Evolutionary conservation across 2,329 filamentous ascomycete genomes (phyloP), one percentile per base, ranked within the genome.

Genomic region (Colletotrichum horii): DNA sequence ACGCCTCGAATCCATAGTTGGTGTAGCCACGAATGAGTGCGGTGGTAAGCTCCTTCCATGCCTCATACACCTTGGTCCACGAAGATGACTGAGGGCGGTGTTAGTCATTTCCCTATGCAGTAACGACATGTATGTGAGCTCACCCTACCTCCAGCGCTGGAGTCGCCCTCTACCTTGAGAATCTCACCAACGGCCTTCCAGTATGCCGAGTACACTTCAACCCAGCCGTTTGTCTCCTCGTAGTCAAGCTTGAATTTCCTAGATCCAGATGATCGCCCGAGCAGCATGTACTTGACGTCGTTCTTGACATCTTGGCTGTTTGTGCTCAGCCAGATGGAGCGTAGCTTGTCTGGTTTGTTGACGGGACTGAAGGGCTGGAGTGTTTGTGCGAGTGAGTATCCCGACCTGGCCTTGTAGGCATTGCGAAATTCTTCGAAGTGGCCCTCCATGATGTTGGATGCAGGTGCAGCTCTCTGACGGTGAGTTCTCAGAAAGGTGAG

Each of bases 31-130:
- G 92, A 74, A 96, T 93, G 52, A 98, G 88, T 64, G 89, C 88
- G 77, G 94, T 94, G 61, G 94, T 92, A 77, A 98, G 82, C 55
- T 98, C 95, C 82, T 95, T 97, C 96, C 97, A 98, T 14, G 93
- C 87, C 77, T 96, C 94, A 81, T 98, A 99, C 0, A 96, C 94
- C 71, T 91, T 93, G n/a, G 90, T 90, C 93, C 95, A 98, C 74
- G 94, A 92, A n/a, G 91, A 86, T 28, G 68, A 56, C 77, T 79
- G 38, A 4, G 66, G 15, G 14, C 9, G 15, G 67, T 52, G 43
- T 69, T 67, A 70, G 60, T 52, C n/a, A 19, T 26, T 30, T 58
- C 24, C 55, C 6, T 14, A 19, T n/a, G 43, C 24, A 58, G 55
- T 5, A 19, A 26, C 15, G 15, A 64, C 14, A 64, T 62, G 61